These are phyloP conservation scores for Globisporangium sylvaticum DNA, from an alignment of 352 stramenopile genomes.

Conservation along the genomic window DNA sequence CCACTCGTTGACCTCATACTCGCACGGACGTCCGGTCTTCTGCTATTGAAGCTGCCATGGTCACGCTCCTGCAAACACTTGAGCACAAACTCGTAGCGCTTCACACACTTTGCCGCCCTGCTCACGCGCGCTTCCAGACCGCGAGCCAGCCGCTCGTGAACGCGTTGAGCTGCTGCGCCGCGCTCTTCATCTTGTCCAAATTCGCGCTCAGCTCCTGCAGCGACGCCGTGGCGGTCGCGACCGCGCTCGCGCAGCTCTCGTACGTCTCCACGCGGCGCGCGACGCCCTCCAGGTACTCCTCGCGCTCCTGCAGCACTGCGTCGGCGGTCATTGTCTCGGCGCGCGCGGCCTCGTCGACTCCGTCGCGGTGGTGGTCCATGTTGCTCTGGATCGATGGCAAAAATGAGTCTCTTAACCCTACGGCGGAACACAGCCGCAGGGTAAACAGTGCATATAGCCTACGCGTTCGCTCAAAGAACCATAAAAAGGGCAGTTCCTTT, in stretches of 20 bases:
- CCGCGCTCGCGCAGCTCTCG: slow-evolving; percentile 53
- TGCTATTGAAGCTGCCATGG: too few species aligned
- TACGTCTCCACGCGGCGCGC: slow-evolving; percentile 56
- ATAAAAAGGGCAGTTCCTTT: too few species aligned
- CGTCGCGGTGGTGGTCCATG: slow-evolving; percentile 12
- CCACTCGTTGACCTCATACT: too few species aligned
- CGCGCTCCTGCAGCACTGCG: slow-evolving; percentile 15
- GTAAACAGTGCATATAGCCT: too few species aligned
- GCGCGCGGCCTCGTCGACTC: slow-evolving; percentile 14
- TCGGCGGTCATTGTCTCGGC: background rate
- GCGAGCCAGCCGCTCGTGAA: slow-evolving; percentile 71
- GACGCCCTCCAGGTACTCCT: slow-evolving; percentile 44
- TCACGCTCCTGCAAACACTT: background rate
- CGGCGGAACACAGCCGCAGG: too few species aligned
- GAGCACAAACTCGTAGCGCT: too few species aligned
- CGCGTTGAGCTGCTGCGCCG: slow-evolving; percentile 67
- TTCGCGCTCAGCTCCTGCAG: slow-evolving; percentile 65
- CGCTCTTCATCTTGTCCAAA: slow-evolving; percentile 55
- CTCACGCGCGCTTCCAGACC: slow-evolving; percentile 55
- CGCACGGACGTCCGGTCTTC: too few species aligned
- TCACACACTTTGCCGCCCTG: background rate
- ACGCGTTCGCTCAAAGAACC: too few species aligned
- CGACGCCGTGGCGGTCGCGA: slow-evolving; percentile 47
- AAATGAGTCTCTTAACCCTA: too few species aligned
- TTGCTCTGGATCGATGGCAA: too few species aligned